These are phyloP conservation scores for Geotrichum bryndzae DNA, from an alignment of 1,139 yeast species.

Conservation along the genomic window DNA sequence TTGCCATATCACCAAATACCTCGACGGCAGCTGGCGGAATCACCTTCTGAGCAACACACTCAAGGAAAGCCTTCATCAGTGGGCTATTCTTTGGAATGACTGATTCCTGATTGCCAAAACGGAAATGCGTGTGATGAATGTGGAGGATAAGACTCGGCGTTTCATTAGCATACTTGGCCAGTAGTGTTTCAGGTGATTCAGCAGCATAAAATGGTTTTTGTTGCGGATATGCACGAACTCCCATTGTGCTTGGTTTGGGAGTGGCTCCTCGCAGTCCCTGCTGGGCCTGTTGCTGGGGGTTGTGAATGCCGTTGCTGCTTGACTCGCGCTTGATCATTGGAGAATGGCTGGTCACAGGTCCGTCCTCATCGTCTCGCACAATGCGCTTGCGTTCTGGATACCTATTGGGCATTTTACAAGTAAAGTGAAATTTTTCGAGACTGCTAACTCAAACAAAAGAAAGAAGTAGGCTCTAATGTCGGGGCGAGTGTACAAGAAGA, in stretches of 20 bases:
- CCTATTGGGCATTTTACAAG: constrained; percentile 17
- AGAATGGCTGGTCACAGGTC: constrained; percentile 5
- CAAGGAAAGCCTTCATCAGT: constrained; percentile 65
- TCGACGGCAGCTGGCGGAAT: constrained; percentile 89
- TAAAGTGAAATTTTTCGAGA: background rate
- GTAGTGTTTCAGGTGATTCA: constrained; percentile 66
- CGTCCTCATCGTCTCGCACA: constrained; percentile 30
- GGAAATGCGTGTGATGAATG: constrained; percentile 81
- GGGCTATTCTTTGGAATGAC: constrained; percentile 76
- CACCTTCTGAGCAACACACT: constrained; percentile 70
- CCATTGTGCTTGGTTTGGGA: background rate
- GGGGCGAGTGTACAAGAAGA: background rate
- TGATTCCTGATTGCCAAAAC: constrained; percentile 72
- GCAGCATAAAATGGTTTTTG: constrained; percentile 15
- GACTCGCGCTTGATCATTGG: background rate
- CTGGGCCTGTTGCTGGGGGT: constrained; percentile 16
- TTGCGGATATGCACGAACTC: background rate
- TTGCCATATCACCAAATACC: constrained; percentile 77
- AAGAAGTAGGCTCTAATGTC: background rate
- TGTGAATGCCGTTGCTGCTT: background rate
- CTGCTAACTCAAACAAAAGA: background rate
- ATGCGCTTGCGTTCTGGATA: constrained; percentile 29
- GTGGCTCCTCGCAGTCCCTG: constrained; percentile 22
- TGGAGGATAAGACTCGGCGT: constrained; percentile 85
- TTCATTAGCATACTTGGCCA: constrained; percentile 67